Evolutionary conservation across 768 basidiomycete genomes (phyloP).

Genomic region (Macrocybe gigantea): DNA sequence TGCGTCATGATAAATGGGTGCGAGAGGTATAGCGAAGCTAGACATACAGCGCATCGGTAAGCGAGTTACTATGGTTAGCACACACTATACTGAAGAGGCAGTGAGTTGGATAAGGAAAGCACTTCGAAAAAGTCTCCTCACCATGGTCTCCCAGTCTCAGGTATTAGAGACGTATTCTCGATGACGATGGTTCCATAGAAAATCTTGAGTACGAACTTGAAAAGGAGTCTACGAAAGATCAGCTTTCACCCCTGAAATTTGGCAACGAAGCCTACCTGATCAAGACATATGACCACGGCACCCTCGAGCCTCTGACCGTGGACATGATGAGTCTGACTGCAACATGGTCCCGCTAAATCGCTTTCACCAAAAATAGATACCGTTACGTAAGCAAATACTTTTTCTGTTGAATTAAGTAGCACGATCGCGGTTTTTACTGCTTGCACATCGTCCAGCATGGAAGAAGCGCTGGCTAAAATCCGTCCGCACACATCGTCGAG

Average conservation of each 20-base stretch:
- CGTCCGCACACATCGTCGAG: conserved; percentile 78
- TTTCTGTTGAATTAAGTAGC: conserved; percentile 22
- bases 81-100: conserved; percentile 58
- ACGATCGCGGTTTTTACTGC: conserved; percentile 16
- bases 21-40: background rate
- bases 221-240: conserved; percentile 44
- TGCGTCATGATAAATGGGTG: background rate
- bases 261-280: conserved; percentile 43
- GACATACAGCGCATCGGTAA: conserved; percentile 80
- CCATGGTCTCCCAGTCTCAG: conserved; percentile 72
- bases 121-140: conserved; percentile 20
- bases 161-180: conserved; percentile 69
- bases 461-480: conserved; percentile 74
- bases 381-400: conserved; percentile 2
- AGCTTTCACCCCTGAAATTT: background rate
- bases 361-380: background rate
- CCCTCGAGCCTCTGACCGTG: conserved; percentile 26
- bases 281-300: conserved; percentile 60
- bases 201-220: conserved; percentile 81
- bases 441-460: conserved; percentile 31
- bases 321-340: conserved; percentile 4
- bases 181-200: conserved; percentile 89
- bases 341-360: background rate
- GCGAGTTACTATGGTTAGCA: conserved; percentile 81
- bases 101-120: conserved; percentile 2